These are phyloP conservation scores for Claviceps citrina DNA, from an alignment of 2,329 filamentous ascomycete genomes.

Conservation along the genomic window DNA sequence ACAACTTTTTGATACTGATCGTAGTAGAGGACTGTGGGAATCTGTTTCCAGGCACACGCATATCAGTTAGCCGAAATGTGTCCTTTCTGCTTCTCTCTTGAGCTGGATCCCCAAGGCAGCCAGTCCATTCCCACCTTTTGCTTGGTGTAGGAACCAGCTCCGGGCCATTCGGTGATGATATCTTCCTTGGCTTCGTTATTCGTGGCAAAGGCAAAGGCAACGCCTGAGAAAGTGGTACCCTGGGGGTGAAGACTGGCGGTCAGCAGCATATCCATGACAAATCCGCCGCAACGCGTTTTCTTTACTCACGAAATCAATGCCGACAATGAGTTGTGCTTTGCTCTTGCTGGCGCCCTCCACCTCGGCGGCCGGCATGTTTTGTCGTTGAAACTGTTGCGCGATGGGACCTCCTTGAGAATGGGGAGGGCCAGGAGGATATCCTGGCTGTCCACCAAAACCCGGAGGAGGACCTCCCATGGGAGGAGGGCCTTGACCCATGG, in stretches of 20 bases:
- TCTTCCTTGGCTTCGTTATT: slow-evolving; percentile 97
- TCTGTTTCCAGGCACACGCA: slow-evolving; percentile 36
- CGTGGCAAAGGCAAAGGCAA: slow-evolving; percentile 91
- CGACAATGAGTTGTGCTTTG: slow-evolving; percentile 95
- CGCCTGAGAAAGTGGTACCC: slow-evolving; percentile 96
- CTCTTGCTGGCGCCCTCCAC: slow-evolving; percentile 77
- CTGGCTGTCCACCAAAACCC: slow-evolving; percentile 28
- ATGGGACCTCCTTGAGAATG: slow-evolving; percentile 21
- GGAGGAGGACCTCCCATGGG: slow-evolving; percentile 25
- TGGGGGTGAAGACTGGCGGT: slow-evolving; percentile 22
- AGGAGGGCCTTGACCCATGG: slow-evolving; percentile 28
- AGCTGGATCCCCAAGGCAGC: background rate
- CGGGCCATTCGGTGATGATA: slow-evolving; percentile 98
- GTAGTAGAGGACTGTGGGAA: slow-evolving; percentile 98
- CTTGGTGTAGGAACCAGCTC: slow-evolving; percentile 92
- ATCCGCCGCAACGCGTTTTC: background rate
- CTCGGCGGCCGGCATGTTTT: slow-evolving; percentile 43
- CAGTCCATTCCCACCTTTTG: slow-evolving; percentile 57
- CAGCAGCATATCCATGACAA: background rate
- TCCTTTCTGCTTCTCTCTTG: background rate
- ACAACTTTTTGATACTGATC: slow-evolving; percentile 99
- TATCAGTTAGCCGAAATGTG: background rate
- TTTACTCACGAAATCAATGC: slow-evolving; percentile 81
- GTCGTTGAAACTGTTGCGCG: slow-evolving; percentile 27
- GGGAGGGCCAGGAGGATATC: slow-evolving; percentile 32